Evolutionary conservation across 129 eudicot species (phyloP).

Genomic region (Flaveria bidentis): DNA sequence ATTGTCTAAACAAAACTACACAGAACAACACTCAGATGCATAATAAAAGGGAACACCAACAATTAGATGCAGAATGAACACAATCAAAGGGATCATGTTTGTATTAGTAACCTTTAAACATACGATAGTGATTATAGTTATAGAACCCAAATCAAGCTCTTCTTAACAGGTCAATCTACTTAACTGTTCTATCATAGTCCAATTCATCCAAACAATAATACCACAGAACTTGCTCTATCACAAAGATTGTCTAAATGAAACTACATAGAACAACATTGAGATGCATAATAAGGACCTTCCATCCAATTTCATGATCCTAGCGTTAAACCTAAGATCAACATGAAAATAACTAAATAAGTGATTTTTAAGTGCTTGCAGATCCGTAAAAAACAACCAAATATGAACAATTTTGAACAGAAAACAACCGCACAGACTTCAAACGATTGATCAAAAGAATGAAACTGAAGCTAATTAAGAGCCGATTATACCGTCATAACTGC

Average conservation of each 20-base stretch:
- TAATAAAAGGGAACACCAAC: no score
- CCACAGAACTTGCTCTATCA: neutral
- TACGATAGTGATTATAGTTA: no score
- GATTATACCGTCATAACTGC: slow-evolving; percentile 82
- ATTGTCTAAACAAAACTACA: no score
- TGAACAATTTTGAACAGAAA: no score
- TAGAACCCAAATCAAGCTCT: neutral
- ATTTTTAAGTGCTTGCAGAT: neutral
- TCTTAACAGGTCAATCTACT: neutral
- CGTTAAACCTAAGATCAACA: neutral
- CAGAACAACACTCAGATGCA: no score
- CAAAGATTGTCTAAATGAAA: neutral
- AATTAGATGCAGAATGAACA: no score
- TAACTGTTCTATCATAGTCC: neutral
- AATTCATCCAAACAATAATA: slow-evolving; percentile 1
- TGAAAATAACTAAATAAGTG: neutral
- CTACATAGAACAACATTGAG: neutral
- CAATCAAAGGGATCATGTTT: no score
- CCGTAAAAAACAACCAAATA: no score
- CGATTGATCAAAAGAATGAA: neutral
- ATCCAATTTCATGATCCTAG: neutral
- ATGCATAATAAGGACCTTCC: no score
- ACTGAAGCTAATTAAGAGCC: neutral
- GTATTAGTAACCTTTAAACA: no score
- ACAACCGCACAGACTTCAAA: no score